phyloP scores from a whole-genome alignment of 2,329 filamentous ascomycete genomes.

The Colletotrichum musicola region DNA sequence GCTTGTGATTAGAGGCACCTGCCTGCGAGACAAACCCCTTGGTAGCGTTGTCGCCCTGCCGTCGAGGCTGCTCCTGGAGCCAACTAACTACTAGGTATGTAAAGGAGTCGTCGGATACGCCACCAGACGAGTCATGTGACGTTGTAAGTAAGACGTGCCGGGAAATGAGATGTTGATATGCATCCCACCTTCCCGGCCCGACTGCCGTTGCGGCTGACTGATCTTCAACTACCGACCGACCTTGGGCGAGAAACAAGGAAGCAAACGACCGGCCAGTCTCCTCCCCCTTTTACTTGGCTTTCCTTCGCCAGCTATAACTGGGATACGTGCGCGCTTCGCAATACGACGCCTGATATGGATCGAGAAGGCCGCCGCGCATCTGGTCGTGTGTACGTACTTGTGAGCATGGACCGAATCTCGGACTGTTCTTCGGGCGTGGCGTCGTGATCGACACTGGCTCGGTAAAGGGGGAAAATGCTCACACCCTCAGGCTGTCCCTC shows the following conservation, averaged over 20 bases:
- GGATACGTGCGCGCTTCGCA: not conserved
- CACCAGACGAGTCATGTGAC: conserved; percentile 9
- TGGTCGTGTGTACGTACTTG: not conserved
- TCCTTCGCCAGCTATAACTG: not conserved
- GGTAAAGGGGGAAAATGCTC: not conserved
- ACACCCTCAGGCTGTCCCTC: not conserved
- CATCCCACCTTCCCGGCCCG: not conserved
- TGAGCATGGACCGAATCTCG: not conserved
- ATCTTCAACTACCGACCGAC: not conserved
- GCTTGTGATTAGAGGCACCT: not conserved
- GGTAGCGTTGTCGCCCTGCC: too few species aligned
- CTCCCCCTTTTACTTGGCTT: not conserved
- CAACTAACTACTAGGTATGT: too few species aligned
- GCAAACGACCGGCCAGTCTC: too few species aligned
- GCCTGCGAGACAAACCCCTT: not conserved
- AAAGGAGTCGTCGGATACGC: not conserved
- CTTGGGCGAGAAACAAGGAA: not conserved
- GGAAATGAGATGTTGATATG: conserved; percentile 15
- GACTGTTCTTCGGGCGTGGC: not conserved
- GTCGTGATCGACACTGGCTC: not conserved
- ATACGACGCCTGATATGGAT: not conserved
- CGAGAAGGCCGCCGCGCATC: not conserved
- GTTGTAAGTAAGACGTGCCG: conserved; percentile 7
- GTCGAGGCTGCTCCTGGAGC: too few species aligned
- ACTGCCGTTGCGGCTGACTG: not conserved